These are phyloP conservation scores for Eucalyptus shirleyi DNA, from an alignment of 345 rosid species.

Conservation along the genomic window DNA sequence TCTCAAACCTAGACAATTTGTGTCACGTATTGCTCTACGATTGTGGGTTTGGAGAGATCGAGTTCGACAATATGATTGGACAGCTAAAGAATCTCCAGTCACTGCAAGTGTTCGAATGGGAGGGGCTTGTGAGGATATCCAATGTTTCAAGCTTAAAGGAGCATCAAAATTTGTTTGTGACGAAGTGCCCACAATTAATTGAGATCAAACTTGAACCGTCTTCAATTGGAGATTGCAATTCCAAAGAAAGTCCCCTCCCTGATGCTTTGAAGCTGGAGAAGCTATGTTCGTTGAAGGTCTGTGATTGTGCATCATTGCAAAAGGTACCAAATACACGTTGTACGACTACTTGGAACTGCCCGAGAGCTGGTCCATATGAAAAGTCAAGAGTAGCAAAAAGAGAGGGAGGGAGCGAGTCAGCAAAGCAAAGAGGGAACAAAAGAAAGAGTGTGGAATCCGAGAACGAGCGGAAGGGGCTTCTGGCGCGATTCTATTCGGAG, in stretches of 20 bases:
- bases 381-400: not conserved
- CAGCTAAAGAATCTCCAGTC: not conserved
- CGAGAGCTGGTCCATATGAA: not conserved
- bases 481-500: not conserved
- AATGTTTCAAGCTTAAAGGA: not conserved
- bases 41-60: not conserved
- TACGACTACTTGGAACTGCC: too few relatives aligned
- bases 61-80: not conserved
- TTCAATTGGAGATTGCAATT: not conserved
- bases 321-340: not conserved
- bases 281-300: rapidly evolving
- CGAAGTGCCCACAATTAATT: not conserved
- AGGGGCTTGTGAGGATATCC: not conserved
- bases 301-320: rapidly evolving
- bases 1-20: not conserved
- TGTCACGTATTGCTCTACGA: too few relatives aligned
- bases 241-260: not conserved
- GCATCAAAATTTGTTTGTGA: rapidly evolving
- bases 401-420: too few relatives aligned
- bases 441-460: too few relatives aligned
- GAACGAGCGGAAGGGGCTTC: not conserved
- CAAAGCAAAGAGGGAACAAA: too few relatives aligned
- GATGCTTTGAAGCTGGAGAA: not conserved
- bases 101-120: too few relatives aligned
- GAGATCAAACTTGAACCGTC: not conserved